A percentile compares a stretch with the other conserved stretches of the same genome.
phyloP scores from a whole-genome alignment of 495 filamentous ascomycete genomes.

The Xylaria sp. region DNA sequence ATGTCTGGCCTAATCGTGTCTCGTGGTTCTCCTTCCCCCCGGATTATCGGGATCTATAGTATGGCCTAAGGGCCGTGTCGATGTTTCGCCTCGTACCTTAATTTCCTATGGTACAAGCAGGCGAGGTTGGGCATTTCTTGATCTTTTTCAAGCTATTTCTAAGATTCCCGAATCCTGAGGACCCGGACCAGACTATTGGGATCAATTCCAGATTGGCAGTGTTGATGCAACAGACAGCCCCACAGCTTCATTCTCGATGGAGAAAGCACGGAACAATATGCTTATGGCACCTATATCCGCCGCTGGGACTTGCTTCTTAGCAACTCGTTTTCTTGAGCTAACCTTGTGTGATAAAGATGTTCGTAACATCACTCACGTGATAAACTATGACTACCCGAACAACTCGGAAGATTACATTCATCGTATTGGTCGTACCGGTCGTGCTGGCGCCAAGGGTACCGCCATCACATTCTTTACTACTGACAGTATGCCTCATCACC shows the following conservation, averaged over 20 bases:
- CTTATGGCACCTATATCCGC: conserved; percentile 58
- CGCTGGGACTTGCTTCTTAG: conserved; percentile 64
- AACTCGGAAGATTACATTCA: conserved; percentile 99
- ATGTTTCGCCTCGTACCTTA: conserved; percentile 76
- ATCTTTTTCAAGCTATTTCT: conserved; percentile 66
- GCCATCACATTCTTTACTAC: conserved; percentile 98
- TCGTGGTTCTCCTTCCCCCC: conserved; percentile 73
- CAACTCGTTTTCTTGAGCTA: conserved; percentile 70
- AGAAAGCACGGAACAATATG: conserved; percentile 75
- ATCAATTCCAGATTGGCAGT: conserved; percentile 58
- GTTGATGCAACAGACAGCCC: conserved; percentile 61
- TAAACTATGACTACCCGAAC: conserved; percentile 99
- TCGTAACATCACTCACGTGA: conserved; percentile 99
- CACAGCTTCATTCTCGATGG: conserved; percentile 63
- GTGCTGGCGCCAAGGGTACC: conserved; percentile 90
- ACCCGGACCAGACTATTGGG: conserved; percentile 76
- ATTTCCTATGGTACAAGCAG: conserved; percentile 65
- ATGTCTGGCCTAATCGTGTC: conserved; percentile 84
- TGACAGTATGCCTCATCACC: conserved; percentile 77
- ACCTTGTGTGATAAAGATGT: conserved; percentile 88
- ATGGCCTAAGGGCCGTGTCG: conserved; percentile 64
- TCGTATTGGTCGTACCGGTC: conserved; percentile 96
- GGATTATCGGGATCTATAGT: conserved; percentile 84
- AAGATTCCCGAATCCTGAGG: conserved; percentile 64
- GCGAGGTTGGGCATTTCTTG: conserved; percentile 75